These are phyloP conservation scores for Kockovaella imperatae DNA, from an alignment of 768 basidiomycete species.

Conservation along the genomic window DNA sequence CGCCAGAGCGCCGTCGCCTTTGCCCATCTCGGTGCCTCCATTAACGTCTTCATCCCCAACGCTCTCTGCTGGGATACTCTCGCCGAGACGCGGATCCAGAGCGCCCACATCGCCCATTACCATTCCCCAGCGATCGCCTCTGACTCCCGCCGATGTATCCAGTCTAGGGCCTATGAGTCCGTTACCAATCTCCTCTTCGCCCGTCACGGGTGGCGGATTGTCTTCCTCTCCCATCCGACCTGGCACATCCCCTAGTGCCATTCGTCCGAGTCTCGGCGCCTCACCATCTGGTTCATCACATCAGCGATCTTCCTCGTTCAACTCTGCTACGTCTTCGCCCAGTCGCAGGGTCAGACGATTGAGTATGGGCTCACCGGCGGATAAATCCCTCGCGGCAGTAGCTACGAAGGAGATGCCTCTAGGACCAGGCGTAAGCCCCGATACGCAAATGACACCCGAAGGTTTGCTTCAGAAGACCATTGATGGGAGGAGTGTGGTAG, in stretches of 20 bases:
- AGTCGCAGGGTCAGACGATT: constrained; percentile 20
- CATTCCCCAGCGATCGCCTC: not conserved
- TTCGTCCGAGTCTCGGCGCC: no score
- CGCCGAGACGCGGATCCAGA: no score
- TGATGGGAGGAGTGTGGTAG: constrained; percentile 27
- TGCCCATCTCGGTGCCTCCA: no score
- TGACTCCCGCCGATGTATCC: not conserved
- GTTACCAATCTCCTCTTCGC: no score
- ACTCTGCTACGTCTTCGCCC: not conserved
- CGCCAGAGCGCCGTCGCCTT: no score
- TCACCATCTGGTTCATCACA: no score
- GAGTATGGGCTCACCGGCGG: constrained; percentile 43
- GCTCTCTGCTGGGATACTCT: no score
- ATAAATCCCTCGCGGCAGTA: constrained; percentile 33
- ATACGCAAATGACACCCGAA: constrained; percentile 27
- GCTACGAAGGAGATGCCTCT: constrained; percentile 31
- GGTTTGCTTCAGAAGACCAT: constrained; percentile 37
- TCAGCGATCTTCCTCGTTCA: constrained; percentile 1
- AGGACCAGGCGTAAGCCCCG: constrained; percentile 41
- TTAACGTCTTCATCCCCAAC: no score
- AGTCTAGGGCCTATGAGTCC: no score
- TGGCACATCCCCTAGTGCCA: constrained; percentile 1
- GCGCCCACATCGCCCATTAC: not conserved
- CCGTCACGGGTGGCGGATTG: not conserved
- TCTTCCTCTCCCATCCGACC: not conserved